Evolutionary conservation across 2,329 filamentous ascomycete species (phyloP), one percentile per base, ranked within the genome.

Genomic region (Penicillium sp.): DNA sequence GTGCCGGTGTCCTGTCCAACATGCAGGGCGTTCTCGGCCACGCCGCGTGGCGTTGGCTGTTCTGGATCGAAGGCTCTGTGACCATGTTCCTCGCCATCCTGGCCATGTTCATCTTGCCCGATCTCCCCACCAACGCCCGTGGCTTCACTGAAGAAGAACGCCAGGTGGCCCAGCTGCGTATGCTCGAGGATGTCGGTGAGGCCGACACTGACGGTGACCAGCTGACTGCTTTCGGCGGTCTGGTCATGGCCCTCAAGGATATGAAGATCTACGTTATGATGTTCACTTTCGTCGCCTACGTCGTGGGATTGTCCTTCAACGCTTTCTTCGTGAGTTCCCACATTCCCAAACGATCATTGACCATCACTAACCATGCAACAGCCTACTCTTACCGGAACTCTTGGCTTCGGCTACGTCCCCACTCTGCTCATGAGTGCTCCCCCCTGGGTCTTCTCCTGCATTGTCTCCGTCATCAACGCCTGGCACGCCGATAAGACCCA

Each of bases 231-330:
- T 80, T 83, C 56, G 77, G 77, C 8, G 84, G 84, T 85, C 29
- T 73, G 3, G 34, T 80, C 48, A 82, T 87, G 79, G 82, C 83
- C 0, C 64, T 85, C 46, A 83, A 81, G 67, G 85, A 87, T 57
- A 14, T 72, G 58, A 87, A 86, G 74, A 83, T 86, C 57, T 87
- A 85, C 63, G 63, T 87, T 55, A 82, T 87, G 81, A 85, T 85
- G 78, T 51, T 86, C 6, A 83, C 82, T 1, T 81, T 86, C 53
- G 83, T 81, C 3, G 81, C 83, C 3, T 86, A 86, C 56, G 82
- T 86, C 7, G 76, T 85, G 5, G 83, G 83, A 3, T 67, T 78
- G 38, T 81, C 81, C 0, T 84, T 84, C 68, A 84, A 84, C 58
- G 81, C 81, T 39, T 86, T 83, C 68, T 84, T 84, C 68, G 64